Evolutionary conservation across 2,329 filamentous ascomycete genomes (phyloP).

Genomic region (Catunica adiposa): DNA sequence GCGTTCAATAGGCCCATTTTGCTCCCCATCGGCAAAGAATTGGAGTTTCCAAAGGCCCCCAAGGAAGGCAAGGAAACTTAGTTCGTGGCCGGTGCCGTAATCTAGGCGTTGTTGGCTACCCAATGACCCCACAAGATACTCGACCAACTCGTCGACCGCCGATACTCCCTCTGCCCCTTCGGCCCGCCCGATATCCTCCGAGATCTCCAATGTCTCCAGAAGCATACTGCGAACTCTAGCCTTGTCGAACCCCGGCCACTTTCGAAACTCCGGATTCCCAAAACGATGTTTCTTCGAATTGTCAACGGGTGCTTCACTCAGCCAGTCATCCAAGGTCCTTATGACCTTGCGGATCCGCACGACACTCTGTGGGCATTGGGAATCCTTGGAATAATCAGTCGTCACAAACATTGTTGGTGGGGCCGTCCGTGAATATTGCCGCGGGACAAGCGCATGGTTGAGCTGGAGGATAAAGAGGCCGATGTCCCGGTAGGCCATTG

Average conservation of each 20-base stretch:
- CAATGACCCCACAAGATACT: constrained; percentile 70
- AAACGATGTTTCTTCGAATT: constrained; percentile 66
- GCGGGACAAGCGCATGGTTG: constrained; percentile 70
- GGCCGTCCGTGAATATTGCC: constrained; percentile 23
- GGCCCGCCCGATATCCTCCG: not conserved
- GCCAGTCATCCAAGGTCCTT: constrained; percentile 43
- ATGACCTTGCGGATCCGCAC: constrained; percentile 50
- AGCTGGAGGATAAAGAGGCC: constrained; percentile 78
- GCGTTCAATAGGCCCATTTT: constrained; percentile 47
- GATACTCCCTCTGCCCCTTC: constrained; percentile 8
- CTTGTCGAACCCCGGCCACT: constrained; percentile 59
- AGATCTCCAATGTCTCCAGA: constrained; percentile 19
- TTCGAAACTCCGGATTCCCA: constrained; percentile 79
- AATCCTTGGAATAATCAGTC: not conserved
- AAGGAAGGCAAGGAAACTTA: constrained; percentile 86
- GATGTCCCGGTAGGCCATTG: constrained; percentile 73
- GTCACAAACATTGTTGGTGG: not conserved
- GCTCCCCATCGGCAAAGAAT: constrained; percentile 45
- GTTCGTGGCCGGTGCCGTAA: constrained; percentile 90
- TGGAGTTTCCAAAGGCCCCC: constrained; percentile 82
- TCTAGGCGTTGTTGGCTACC: constrained; percentile 80
- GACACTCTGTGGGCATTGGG: constrained; percentile 35
- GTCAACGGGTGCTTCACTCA: constrained; percentile 69
- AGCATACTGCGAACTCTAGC: constrained; percentile 40
- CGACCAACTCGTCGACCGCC: constrained; percentile 18